Conservation (phyloP, 805 yeast genomes). For the Monosporozyma servazzii region DNA sequence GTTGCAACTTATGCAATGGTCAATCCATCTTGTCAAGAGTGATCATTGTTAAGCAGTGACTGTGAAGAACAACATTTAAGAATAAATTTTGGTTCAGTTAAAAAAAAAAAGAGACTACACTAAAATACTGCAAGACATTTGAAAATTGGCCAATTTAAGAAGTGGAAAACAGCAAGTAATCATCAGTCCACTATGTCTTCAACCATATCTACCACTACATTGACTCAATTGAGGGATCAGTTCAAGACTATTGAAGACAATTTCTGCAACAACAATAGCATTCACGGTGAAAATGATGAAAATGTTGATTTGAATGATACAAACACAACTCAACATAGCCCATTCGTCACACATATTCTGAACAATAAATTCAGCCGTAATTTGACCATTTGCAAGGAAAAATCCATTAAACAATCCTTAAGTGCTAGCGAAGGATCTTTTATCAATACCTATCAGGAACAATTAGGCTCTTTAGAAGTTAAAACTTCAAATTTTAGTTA, state of each 20-base stretch:
- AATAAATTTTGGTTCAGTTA: neutral
- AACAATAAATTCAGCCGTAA: constrained; percentile 1
- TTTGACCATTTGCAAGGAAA: neutral
- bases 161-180: neutral
- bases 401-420: neutral
- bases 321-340: neutral
- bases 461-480: neutral
- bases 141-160: neutral
- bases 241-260: neutral
- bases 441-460: neutral
- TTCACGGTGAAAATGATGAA: neutral
- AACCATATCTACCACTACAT: neutral
- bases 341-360: neutral
- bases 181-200: neutral
- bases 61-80: neutral
- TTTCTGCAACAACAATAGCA: neutral
- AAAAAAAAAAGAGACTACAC: neutral
- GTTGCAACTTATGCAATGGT: neutral
- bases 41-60: neutral
- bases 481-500: neutral
- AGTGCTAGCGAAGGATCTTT: neutral
- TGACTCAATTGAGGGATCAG: neutral
- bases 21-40: neutral
- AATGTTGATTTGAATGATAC: neutral
- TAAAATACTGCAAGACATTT: neutral